Base-by-base conservation (phyloP, 2,329 filamentous ascomycete species). In the Neocatenulostroma microsporum region DNA sequence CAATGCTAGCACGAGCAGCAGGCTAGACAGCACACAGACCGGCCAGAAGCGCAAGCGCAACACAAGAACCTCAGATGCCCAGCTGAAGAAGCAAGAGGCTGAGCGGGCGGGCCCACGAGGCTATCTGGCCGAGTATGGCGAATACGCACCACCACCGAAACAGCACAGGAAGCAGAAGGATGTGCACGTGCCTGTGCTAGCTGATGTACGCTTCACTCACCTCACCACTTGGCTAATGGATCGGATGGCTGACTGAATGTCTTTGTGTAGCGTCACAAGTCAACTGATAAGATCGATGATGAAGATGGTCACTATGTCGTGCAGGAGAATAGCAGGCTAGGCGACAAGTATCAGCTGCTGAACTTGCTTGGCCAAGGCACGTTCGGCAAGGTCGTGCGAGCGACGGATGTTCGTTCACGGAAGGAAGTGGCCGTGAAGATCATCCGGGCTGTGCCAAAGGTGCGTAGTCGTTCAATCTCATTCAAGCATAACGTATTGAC, bases 241-340 rank as follows among this genome's bases (percentile, higher is more conserved):
- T n/a, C n/a, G n/a, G 33, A 35, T 39, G 21, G 14, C 28, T 26
- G 24, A 15, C 18, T 8, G 8, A 30, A 30, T 30, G 11, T 18
- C 18, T 14, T 29, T 11, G 9, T 29, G 34, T 44, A 51, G 53
- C 57, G 47, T 33, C 49, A 47, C 34, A 57, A 55, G 45, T 47
- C 45, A 24, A 48, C 41, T 47, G 71, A 80, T 50, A 91, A 93
- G 58, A 82, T 91, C 29, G 91, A 98, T 54, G 91, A 98, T 48
- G 87, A 95, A 30, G 91, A 98, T 53, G 91, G 91, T 4, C 91
- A 98, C 62, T 98, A 95, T 57, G 86, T 96, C 50, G 88, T 98
- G 15, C 79, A 84, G 2, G 83, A 88, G 20, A 85, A 94, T 49
- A 82, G 83, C 9, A 78, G 84, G 41, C 69, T 98, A 35, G 94